These are phyloP conservation scores for Mariannaea sp. DNA, from an alignment of 2,329 filamentous ascomycete species.

Conservation along the genomic window DNA sequence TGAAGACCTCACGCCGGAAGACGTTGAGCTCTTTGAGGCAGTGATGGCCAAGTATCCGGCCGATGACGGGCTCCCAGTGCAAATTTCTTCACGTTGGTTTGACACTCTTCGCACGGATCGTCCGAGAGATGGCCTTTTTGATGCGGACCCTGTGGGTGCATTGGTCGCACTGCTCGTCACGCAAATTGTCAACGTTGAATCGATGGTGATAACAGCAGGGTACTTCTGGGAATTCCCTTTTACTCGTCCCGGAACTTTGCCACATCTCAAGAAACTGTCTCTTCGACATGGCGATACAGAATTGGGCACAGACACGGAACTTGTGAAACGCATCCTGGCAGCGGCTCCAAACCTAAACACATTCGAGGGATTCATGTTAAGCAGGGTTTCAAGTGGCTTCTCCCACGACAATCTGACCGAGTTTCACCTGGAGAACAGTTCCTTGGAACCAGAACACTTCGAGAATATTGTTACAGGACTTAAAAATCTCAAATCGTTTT, in stretches of 20 bases:
- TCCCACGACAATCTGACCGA: background rate
- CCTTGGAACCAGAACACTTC: background rate
- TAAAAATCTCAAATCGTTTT: background rate
- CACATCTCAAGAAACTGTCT: background rate
- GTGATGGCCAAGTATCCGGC: background rate
- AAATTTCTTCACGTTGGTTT: conserved; percentile 1
- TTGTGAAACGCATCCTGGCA: background rate
- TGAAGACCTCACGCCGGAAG: background rate
- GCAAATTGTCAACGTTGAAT: conserved; percentile 1
- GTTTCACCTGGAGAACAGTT: background rate
- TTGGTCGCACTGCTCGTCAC: background rate
- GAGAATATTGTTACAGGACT: background rate
- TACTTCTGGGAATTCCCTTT: conserved; percentile 9
- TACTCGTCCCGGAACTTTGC: background rate
- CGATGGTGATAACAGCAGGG: background rate
- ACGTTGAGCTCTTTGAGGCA: background rate
- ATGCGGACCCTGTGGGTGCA: background rate
- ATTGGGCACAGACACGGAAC: background rate
- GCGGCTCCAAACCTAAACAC: conserved; percentile 1
- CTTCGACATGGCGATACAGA: conserved; percentile 1
- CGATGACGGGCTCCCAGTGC: background rate
- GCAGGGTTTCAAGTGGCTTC: background rate
- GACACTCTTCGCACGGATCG: background rate
- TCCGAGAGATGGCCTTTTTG: background rate
- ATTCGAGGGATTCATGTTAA: background rate